These are phyloP conservation scores for Epichloe coenophiala DNA, from an alignment of 2,329 filamentous ascomycete species.

Conservation along the genomic window DNA sequence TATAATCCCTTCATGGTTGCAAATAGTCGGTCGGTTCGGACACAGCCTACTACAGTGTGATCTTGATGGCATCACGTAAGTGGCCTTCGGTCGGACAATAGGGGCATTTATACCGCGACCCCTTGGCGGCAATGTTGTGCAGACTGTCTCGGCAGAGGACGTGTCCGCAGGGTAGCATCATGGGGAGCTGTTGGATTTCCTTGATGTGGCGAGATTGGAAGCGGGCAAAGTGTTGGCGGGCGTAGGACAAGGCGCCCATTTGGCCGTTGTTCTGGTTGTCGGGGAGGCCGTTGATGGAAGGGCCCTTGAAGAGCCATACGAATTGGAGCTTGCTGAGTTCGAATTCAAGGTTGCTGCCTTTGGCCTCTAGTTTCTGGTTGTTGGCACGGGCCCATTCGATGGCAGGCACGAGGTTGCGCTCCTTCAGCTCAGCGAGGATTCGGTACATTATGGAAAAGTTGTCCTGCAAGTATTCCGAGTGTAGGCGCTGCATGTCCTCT, in stretches of 20 bases:
- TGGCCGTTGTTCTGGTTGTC: conserved; percentile 42
- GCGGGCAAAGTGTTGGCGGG: conserved; percentile 54
- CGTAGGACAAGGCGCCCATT: conserved; percentile 60
- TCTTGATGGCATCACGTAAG: conserved; percentile 60
- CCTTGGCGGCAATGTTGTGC: conserved; percentile 64
- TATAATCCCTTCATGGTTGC: background rate
- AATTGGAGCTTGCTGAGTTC: conserved; percentile 85
- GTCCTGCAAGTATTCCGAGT: conserved; percentile 48
- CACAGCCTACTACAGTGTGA: conserved; percentile 39
- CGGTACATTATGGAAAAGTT: conserved; percentile 84
- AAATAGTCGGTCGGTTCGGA: background rate
- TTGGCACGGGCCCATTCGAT: conserved; percentile 76
- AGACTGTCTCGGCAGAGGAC: conserved; percentile 81
- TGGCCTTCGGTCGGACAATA: conserved; percentile 84
- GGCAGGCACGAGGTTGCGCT: conserved; percentile 63
- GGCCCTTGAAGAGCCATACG: conserved; percentile 70
- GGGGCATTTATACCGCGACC: conserved; percentile 78
- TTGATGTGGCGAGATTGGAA: conserved; percentile 63
- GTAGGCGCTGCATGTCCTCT: conserved; percentile 14
- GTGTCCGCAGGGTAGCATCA: conserved; percentile 94
- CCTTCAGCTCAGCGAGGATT: conserved; percentile 67
- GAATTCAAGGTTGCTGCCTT: conserved; percentile 89
- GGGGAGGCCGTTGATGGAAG: conserved; percentile 38
- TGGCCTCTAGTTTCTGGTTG: conserved; percentile 55
- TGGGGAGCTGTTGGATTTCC: conserved; percentile 78